phyloP scores from a whole-genome alignment of 495 filamentous ascomycete genomes.

The Platismatia glauca region DNA sequence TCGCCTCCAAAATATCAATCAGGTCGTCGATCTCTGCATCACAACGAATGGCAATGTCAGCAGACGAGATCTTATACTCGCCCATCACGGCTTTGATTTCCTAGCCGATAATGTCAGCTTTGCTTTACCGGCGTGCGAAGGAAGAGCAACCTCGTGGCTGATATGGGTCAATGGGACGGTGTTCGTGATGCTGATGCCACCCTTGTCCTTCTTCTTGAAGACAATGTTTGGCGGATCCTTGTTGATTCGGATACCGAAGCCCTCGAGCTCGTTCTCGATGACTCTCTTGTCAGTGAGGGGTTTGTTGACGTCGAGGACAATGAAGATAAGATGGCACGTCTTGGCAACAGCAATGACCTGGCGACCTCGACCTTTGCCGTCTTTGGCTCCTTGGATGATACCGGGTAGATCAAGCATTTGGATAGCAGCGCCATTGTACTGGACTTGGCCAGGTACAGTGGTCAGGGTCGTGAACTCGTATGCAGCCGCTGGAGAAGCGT shows the following conservation, averaged over 20 bases:
- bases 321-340: conserved; percentile 97
- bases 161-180: conserved; percentile 89
- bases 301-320: conserved; percentile 97
- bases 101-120: conserved; percentile 32
- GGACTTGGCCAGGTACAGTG: conserved; percentile 91
- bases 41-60: conserved; percentile 95
- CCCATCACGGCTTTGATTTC: conserved; percentile 97
- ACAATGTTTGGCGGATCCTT: conserved; percentile 94
- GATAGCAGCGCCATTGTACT: conserved; percentile 94
- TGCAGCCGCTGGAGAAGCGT: conserved; percentile 54
- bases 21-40: conserved; percentile 88
- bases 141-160: conserved; percentile 59
- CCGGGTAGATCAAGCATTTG: conserved; percentile 98
- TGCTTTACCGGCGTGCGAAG: neutral
- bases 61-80: conserved; percentile 94
- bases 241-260: conserved; percentile 96
- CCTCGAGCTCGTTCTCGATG: conserved; percentile 94
- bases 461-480: conserved; percentile 99
- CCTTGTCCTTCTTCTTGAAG: conserved; percentile 99
- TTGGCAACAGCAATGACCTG: conserved; percentile 99
- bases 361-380: conserved; percentile 94
- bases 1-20: conserved; percentile 93
- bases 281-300: conserved; percentile 93
- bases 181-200: conserved; percentile 86
- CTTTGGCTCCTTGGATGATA: conserved; percentile 98